Base-by-base conservation (phyloP, 495 filamentous ascomycete genomes). In the Aspergillus asperescens region DNA sequence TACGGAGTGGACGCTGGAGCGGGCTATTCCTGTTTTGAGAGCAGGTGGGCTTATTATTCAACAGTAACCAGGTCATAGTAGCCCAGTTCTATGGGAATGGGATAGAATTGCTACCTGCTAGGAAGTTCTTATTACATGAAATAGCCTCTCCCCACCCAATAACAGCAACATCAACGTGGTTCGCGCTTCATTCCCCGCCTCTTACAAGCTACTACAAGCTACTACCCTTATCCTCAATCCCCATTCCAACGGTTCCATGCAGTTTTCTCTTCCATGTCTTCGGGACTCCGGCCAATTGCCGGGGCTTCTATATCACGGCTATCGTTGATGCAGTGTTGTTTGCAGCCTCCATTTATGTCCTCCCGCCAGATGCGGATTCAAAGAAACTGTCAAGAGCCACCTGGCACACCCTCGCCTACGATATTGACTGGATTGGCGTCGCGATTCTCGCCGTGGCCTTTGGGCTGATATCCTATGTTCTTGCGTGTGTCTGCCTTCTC, bases 1-100 rank as follows among this genome's bases (percentile, higher is more conserved):
- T 27, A 66, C 59, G 0, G 65, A 68, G 40, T 66, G 63, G 63
- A 61, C 60, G 12, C 34, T 65, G 59, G 46, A 66, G 15, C 32
- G 43, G 42, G 63, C 62, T 20, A 50, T 66, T 34, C 61, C 61
- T 2, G 40, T 40, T 18, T 39, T 66, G n/a, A 43, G 45, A 5
- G 19, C 40, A n/a, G 22, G 22, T 20, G 61, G 56, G 20, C 31
- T 64, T 37, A 47, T 64, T 34, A 16, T 48, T 13, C 27, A 47
- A 7, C 7, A 22, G 37, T 20, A 40, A 9, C n/a, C n/a, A n/a
- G n/a, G n/a, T n/a, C n/a, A n/a, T n/a, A n/a, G n/a, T n/a, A n/a
- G n/a, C n/a, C n/a, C n/a, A n/a, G n/a, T n/a, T n/a, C n/a, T n/a
- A n/a, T n/a, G n/a, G n/a, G n/a, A n/a, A n/a, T n/a, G n/a, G n/a